Percentiles rank a stretch among this genome's conserved stretches.
Conservation (phyloP, 805 yeast genomes). For the Ogataea glucozyma region DNA sequence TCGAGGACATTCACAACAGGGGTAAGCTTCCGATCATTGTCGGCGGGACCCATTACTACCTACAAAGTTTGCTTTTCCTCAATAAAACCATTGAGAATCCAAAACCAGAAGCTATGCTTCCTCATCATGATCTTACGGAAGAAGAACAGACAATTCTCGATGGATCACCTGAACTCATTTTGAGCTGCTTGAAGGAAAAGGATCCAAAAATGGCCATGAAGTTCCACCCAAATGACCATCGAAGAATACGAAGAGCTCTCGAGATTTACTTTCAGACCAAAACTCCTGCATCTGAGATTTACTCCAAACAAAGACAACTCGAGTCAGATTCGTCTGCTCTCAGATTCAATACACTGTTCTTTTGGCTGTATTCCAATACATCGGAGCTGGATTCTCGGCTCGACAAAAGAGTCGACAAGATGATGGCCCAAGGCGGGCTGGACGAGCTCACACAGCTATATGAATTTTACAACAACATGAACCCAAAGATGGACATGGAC, state of each 20-base stretch:
- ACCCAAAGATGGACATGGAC: conserved; percentile 51
- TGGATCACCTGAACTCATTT: conserved; percentile 52
- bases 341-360: conserved; percentile 61
- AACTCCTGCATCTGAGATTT: conserved; percentile 67
- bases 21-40: conserved; percentile 84
- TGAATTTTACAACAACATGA: conserved; percentile 39
- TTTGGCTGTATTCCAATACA: conserved; percentile 81
- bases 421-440: conserved; percentile 71
- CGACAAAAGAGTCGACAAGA: conserved; percentile 78
- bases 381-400: conserved; percentile 59
- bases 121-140: conserved; percentile 28
- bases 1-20: conserved; percentile 61
- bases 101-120: conserved; percentile 18
- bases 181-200: conserved; percentile 45
- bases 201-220: conserved; percentile 78
- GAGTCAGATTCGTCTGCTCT: conserved; percentile 48
- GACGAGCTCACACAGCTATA: conserved; percentile 68
- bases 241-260: conserved; percentile 77
- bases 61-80: conserved; percentile 72
- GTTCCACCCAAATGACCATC: conserved; percentile 87
- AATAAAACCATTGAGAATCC: conserved; percentile 59
- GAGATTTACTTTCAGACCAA: conserved; percentile 76
- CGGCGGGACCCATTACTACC: conserved; percentile 95
- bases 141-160: conserved; percentile 48
- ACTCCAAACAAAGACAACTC: conserved; percentile 54